Evolutionary conservation across 768 basidiomycete genomes (phyloP), one percentile per base, ranked within the genome.

Genomic region (Dendrothele bispora): DNA sequence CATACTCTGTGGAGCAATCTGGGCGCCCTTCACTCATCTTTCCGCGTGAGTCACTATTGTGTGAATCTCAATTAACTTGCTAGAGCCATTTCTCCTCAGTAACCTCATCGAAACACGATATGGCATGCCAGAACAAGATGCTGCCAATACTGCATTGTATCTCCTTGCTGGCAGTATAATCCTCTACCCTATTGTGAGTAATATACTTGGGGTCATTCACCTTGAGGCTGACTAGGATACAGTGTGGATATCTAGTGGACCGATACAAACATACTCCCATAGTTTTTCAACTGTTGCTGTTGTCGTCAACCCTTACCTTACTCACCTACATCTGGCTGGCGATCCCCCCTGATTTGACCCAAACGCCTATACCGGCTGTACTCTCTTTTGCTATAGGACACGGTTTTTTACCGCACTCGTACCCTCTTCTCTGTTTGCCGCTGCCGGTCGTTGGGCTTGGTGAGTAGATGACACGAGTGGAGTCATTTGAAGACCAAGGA

Each of bases 11-110:
- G 88, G 88, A 15, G 71, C 80, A 50, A 80, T 89, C 28, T 91
- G 88, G 88, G 69, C 80, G 3, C 89, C 88, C 3, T 89, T 88
- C 60, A 80, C 79, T 10, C 87, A 90, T 58, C 79, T 91, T 35
- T 80, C 84, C 11, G 73, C 88, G 86, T 88, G 58, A 58, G 82
- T 32, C 62, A 25, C 6, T 37, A 39, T 29, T 25, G n/a, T n/a
- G n/a, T n/a, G n/a, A n/a, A n/a, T n/a, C n/a, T 3, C 34, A 14
- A 27, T 36, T 17, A 35, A 30, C 44, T 39, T 30, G n/a, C n/a
- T n/a, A n/a, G n/a, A n/a, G n/a, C 55, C 47, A 48, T 55, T 15
- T 17, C 12, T 8, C 36, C 34, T 24, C 39, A 90, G 88, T 22
- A 89, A 88, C 57, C 75, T 91, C 44, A 79, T 91, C 20, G 79